phyloP scores from a whole-genome alignment of 345 rosid species.

The Arabidopsis thaliana region TAIR10.1 NC_003070.9:548001-548500 shows the following conservation, averaged over 20 bases:
- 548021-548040: conserved; percentile 81
- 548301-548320: conserved; percentile 65
- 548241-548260: neutral
- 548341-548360: conserved; percentile 95
- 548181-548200: conserved; percentile 49
- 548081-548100: neutral
- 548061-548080: conserved; percentile 1
- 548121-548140: conserved; percentile 62
- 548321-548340: conserved; percentile 85
- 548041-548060: conserved; percentile 70
- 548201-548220: neutral
- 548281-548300: neutral
- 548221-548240: neutral
- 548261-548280: conserved; percentile 18
- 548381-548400: conserved; percentile 78
- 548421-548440: conserved; percentile 93
- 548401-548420: conserved; percentile 79
- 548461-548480: conserved; percentile 2
- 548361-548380: conserved; percentile 78
- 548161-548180: conserved; percentile 97
- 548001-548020: conserved; percentile 85
- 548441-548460: conserved; percentile 25
- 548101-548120: neutral
- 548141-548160: conserved; percentile 77
- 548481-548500: neutral